These are phyloP conservation scores for Aspergillus neotritici DNA, from an alignment of 2,329 filamentous ascomycete species.

Conservation along the genomic window DNA sequence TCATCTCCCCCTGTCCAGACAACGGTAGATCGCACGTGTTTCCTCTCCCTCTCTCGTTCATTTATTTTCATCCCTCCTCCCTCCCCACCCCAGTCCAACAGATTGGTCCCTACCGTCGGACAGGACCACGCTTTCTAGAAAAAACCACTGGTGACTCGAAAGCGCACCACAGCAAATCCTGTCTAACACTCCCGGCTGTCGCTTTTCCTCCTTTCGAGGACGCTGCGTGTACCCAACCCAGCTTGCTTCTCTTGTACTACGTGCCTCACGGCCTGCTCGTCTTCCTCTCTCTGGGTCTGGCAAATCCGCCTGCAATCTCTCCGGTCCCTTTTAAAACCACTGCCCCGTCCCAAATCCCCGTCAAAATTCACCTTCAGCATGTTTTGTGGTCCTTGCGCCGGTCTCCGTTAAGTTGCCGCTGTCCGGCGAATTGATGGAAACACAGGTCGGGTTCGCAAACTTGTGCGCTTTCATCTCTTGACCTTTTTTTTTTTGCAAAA, in stretches of 20 bases:
- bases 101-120: no score
- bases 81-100: no score
- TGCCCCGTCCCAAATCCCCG: not conserved
- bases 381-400: constrained; percentile 14
- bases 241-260: constrained; percentile 6
- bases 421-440: constrained; percentile 19
- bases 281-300: no score
- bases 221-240: constrained; percentile 14
- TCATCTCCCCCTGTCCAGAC: no score
- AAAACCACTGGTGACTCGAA: not conserved
- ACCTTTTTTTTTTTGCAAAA: not conserved
- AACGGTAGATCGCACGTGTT: no score
- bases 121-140: not conserved
- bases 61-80: no score
- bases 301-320: not conserved
- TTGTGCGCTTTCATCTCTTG: constrained; percentile 3
- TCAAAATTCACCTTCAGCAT: constrained; percentile 11
- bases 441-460: constrained; percentile 13
- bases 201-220: constrained; percentile 5
- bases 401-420: constrained; percentile 18
- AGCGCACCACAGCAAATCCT: constrained; percentile 4
- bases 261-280: not conserved
- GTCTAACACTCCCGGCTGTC: constrained; percentile 2
- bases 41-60: no score
- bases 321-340: not conserved